A percentile compares a stretch with the other conserved stretches of the same genome.
Conservation (phyloP, 2,329 filamentous ascomycete species). For the Hysterium pulicare region DNA sequence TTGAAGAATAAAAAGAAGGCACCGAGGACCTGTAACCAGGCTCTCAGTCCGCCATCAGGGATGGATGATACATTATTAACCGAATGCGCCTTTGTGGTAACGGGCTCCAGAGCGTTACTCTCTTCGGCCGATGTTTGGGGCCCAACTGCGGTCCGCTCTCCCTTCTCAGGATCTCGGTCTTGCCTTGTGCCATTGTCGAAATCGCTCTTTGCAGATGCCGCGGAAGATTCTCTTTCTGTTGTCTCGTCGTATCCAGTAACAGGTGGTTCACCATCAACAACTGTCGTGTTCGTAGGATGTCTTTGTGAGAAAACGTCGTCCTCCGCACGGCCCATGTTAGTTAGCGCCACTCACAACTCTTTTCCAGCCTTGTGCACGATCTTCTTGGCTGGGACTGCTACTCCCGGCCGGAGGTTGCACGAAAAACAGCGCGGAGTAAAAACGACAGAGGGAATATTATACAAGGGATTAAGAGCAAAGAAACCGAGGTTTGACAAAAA, state of each 20-base stretch:
- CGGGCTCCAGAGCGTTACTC: constrained; percentile 14
- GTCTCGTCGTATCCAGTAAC: constrained; percentile 18
- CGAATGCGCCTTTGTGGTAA: constrained; percentile 24
- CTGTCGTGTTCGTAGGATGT: not conserved
- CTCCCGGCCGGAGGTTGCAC: not conserved
- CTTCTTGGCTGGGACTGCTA: not conserved
- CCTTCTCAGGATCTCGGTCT: constrained; percentile 3
- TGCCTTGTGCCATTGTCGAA: constrained; percentile 5
- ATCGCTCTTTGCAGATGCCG: constrained; percentile 7
- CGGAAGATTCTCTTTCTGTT: constrained; percentile 9
- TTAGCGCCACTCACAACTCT: not conserved
- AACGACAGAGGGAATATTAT: not conserved
- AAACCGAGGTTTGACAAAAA: not conserved
- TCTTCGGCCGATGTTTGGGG: constrained; percentile 4
- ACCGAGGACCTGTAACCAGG: constrained; percentile 49
- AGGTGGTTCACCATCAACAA: not conserved
- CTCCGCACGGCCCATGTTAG: constrained; percentile 9
- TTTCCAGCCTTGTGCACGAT: constrained; percentile 3
- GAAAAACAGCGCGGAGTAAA: not conserved
- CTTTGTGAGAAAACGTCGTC: not conserved
- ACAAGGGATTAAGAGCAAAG: not conserved
- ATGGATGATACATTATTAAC: constrained; percentile 43
- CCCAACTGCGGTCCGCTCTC: not conserved
- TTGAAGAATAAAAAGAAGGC: constrained; percentile 50
- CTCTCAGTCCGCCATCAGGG: constrained; percentile 45